A percentile compares a stretch with the other conserved stretches of the same genome.
phyloP scores from a whole-genome alignment of 2,329 filamentous ascomycete genomes.

The Botrytis cinerea region DNA sequence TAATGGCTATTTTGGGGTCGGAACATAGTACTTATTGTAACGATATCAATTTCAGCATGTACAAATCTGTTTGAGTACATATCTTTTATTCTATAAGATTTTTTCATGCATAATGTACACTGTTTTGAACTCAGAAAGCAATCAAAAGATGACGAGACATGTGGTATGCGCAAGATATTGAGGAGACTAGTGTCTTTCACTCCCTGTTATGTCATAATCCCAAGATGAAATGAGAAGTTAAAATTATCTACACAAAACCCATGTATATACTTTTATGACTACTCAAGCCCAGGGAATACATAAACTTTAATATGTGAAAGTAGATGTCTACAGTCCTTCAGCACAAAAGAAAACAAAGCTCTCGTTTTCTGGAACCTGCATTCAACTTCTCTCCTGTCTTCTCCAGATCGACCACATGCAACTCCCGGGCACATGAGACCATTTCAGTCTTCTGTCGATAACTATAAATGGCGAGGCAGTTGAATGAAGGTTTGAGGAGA shows the following conservation, averaged over 20 bases:
- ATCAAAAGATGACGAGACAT: neutral
- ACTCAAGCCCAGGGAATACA: too few relatives aligned
- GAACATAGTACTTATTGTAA: conserved; percentile 13
- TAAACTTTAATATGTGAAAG: too few relatives aligned
- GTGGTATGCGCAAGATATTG: neutral
- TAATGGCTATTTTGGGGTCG: conserved; percentile 3
- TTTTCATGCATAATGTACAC: neutral
- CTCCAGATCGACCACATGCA: neutral
- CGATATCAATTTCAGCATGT: conserved; percentile 14
- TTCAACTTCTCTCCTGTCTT: neutral
- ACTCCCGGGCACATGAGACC: neutral
- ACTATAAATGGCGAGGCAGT: neutral
- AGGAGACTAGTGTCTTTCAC: neutral
- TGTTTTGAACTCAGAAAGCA: neutral
- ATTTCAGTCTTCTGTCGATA: neutral
- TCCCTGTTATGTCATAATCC: neutral
- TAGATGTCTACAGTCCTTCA: neutral
- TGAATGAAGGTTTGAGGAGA: neutral
- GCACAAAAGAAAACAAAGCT: neutral
- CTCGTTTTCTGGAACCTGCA: neutral
- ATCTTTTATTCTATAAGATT: neutral
- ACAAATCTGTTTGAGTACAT: conserved; percentile 4
- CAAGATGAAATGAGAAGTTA: too few relatives aligned
- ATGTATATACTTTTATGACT: too few relatives aligned
- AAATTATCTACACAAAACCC: too few relatives aligned